Evolutionary conservation across 2,329 filamentous ascomycete genomes (phyloP).

Genomic region (Alternaria ethzedia): DNA sequence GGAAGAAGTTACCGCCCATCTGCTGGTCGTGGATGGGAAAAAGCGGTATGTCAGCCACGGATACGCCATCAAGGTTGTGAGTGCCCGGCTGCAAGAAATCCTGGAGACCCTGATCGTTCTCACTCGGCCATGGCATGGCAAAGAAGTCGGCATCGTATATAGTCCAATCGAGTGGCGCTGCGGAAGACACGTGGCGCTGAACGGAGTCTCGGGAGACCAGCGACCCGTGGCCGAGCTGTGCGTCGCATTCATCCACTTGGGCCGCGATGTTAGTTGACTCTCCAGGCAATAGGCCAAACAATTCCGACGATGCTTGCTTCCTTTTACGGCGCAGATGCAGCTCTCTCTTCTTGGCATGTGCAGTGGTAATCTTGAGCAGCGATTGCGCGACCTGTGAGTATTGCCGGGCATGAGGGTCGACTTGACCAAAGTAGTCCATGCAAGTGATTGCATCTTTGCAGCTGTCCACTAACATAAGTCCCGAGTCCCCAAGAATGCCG

Average conservation of each 20-base stretch:
- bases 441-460: constrained; percentile 32
- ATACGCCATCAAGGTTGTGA: constrained; percentile 34
- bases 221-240: constrained; percentile 1
- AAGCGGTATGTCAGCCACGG: constrained; percentile 40
- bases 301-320: constrained; percentile 37
- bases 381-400: constrained; percentile 37
- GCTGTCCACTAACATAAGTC: constrained; percentile 25
- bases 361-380: constrained; percentile 31
- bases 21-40: constrained; percentile 42
- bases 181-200: constrained; percentile 7
- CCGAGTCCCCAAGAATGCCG: constrained; percentile 32
- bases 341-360: constrained; percentile 35
- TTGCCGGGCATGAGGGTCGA: constrained; percentile 40
- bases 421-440: constrained; percentile 35
- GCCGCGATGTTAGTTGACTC: background rate
- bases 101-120: constrained; percentile 40
- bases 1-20: constrained; percentile 16
- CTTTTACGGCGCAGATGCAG: constrained; percentile 27
- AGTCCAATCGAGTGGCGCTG: constrained; percentile 34
- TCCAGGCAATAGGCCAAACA: constrained; percentile 35
- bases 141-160: constrained; percentile 44
- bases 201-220: constrained; percentile 4
- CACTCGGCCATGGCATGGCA: constrained; percentile 37
- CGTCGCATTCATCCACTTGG: background rate
- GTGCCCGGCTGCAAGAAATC: constrained; percentile 42